phyloP scores from a whole-genome alignment of 306 rosid genomes.

The Medicago ruthenica region DNA sequence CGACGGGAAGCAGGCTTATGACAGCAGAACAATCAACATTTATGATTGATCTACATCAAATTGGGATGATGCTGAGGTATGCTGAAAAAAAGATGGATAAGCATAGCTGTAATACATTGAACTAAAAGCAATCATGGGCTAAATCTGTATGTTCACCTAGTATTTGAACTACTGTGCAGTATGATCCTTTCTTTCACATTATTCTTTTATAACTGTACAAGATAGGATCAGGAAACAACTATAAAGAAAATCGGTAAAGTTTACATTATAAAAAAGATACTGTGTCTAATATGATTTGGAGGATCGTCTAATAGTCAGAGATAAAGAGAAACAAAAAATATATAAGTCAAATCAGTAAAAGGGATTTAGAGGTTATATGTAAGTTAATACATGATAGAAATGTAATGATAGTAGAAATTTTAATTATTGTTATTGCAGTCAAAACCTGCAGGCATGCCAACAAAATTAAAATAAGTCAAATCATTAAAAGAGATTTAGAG shows the following conservation, averaged over 20 bases:
- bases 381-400: neutral
- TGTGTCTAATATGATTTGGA: conserved; percentile 1
- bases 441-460: conserved; percentile 70
- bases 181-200: conserved; percentile 23
- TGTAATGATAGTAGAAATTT: neutral
- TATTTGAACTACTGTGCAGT: conserved; percentile 31
- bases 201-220: conserved; percentile 26
- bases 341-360: neutral
- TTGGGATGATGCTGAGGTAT: conserved; percentile 97
- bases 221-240: neutral
- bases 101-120: conserved; percentile 29
- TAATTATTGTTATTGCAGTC: neutral
- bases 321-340: neutral
- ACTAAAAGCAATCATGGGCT: conserved; percentile 2
- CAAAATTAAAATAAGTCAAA: neutral
- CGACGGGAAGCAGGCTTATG: conserved; percentile 91
- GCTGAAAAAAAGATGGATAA: conserved; percentile 17
- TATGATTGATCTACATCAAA: conserved; percentile 96
- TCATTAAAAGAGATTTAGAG: neutral
- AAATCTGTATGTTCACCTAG: conserved; percentile 31
- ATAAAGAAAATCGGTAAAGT: no score
- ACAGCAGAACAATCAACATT: conserved; percentile 93
- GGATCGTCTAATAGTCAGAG: conserved; percentile 16
- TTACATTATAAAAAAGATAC: conserved; percentile 9
- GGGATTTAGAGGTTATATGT: neutral